Evolutionary conservation across 805 yeast species (phyloP), one percentile per base, ranked within the genome.

Genomic region (Candida silvicultrix): DNA sequence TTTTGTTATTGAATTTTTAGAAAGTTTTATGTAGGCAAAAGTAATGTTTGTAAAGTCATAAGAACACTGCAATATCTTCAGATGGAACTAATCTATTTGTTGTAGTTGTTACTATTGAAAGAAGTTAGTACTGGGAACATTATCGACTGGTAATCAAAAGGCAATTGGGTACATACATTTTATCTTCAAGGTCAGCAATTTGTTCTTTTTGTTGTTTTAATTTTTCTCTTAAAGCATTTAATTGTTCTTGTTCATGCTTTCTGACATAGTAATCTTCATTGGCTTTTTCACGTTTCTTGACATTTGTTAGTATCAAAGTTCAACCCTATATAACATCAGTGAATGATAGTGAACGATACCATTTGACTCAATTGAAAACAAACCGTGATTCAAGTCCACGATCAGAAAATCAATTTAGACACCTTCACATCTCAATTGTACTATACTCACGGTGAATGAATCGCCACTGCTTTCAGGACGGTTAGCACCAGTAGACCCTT

Each of bases 161-260:
- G 25, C 9, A 23, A 9, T 23, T 10, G 18, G 4, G 18, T 21
- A 45, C 47, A 7, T 34, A 43, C 55, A 73, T 62, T 60, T 76
- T 73, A 52, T 72, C 66, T 65, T 77, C 77, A 58, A 78, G 59
- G 48, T 65, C 58, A 49, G 75, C 74, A 55, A 81, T 64, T 61
- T 80, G 76, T 51, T 78, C 74, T 74, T 81, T 83, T 65, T 83
- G 94, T 70, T 85, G 74, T 67, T 83, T 79, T 66, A 89, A 75
- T 61, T 84, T 78, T 65, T 85, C 89, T 66, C 74, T 84, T 66
- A 89, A 78, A 42, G 77, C 76, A 62, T 78, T 81, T 65, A 89
- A 74, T 74, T 85, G 89, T 68, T 89, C 96, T 64, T 83, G 85
- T 74, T 92, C 96, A 64, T 85, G 96, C 71, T 88, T 83, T 70